These are phyloP conservation scores for Botrytis elliptica DNA, from an alignment of 2,329 filamentous ascomycete species.

Conservation along the genomic window DNA sequence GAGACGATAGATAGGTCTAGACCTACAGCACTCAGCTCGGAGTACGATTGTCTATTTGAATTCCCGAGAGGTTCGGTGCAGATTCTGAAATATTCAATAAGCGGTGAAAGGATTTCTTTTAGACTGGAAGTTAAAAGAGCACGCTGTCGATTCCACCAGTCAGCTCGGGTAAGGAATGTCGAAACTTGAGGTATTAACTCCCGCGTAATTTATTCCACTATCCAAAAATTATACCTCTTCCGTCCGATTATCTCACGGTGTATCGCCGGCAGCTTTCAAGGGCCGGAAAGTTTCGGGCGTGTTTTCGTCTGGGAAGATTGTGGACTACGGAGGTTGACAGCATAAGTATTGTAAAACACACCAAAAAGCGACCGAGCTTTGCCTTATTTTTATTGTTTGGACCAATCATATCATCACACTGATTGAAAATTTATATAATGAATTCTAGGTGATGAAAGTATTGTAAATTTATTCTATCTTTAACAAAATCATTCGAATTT, in stretches of 20 bases:
- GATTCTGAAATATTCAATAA: background rate
- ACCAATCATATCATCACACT: too few species aligned
- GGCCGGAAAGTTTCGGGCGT: background rate
- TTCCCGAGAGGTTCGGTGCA: background rate
- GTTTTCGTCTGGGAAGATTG: background rate
- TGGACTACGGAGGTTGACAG: too few species aligned
- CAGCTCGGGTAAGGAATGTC: background rate
- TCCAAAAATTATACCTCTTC: background rate
- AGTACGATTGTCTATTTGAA: background rate
- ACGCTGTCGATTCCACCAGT: background rate
- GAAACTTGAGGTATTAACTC: background rate
- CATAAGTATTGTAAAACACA: too few species aligned
- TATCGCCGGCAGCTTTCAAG: background rate
- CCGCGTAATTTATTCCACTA: background rate
- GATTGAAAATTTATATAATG: too few species aligned
- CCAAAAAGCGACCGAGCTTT: too few species aligned
- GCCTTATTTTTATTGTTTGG: too few species aligned
- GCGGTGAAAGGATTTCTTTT: too few species aligned
- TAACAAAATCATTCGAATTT: too few species aligned
- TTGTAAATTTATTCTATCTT: too few species aligned
- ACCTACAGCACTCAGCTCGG: background rate
- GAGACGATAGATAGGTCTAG: background rate
- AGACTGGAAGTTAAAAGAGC: background rate
- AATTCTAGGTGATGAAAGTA: too few species aligned
- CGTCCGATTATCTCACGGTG: background rate